Evolutionary conservation across 805 yeast species (phyloP), one percentile per base, ranked within the genome.

Genomic region (Kluyveromyces starmeri): DNA sequence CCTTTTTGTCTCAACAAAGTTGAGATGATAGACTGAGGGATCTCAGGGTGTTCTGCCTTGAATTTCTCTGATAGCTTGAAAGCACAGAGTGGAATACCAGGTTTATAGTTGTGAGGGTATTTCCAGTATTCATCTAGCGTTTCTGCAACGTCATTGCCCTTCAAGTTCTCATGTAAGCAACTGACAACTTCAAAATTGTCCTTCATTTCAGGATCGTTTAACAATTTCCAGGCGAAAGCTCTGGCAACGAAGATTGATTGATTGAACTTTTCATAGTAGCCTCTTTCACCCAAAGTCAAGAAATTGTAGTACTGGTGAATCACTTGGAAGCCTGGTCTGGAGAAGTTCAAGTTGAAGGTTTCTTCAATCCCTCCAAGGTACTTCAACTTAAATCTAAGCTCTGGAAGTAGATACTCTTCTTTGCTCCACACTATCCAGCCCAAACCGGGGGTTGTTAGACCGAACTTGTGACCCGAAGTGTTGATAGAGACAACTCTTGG

Each of bases 341-440:
- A 83, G 60, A 86, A 86, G 63, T 86, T 86, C 55, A 86, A 69
- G 24, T 78, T 83, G 64, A 75, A 88, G 17, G 92, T 79, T 58
- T 81, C 89, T 58, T 86, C 96, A 5, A 78, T 69, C 15, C 95
- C 94, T 21, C 96, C 96, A 26, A 86, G 67, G 58, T 86, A 86
- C 53, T 78, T 77, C 51, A 86, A 67, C 44, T 81, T 78, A 62
- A 86, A 86, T 48, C 79, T 71, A 43, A 86, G 67, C 41, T 73
- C 75, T 38, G 75, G 67, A 16, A 96, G 92, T 42, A 86, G 66
- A 50, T 68, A 70, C 26, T 62, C 46, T 27, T 67, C 64, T 53
- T 76, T 75, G 54, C 78, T 75, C 85, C 94, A 88, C 36, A 86
- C 61, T 41, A 86, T 75, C 95, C 95, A 86, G 35, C 96, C 96